Percentiles rank a stretch among this genome's conserved stretches.
Evolutionary conservation across 2,329 filamentous ascomycete species (phyloP).

Genomic region (Pestalotiopsis sp.): DNA sequence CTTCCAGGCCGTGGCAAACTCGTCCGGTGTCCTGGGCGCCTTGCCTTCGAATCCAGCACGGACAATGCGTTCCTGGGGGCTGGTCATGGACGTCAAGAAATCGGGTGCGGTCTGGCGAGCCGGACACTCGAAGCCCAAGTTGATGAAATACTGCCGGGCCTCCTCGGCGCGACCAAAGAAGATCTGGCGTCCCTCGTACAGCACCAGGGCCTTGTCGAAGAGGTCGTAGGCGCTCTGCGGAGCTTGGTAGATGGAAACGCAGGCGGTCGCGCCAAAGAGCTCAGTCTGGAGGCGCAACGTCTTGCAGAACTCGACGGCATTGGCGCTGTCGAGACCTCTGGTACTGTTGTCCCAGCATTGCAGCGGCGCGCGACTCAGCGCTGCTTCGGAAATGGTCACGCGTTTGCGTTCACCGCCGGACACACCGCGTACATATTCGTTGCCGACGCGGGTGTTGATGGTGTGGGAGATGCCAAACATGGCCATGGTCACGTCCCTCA

Average conservation of each 20-base stretch:
- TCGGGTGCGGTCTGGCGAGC: conserved; percentile 67
- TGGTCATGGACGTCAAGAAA: conserved; percentile 71
- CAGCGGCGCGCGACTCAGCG: conserved; percentile 54
- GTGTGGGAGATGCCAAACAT: conserved; percentile 74
- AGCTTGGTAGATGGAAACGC: conserved; percentile 70
- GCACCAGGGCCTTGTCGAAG: conserved; percentile 59
- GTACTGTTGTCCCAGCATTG: conserved; percentile 73
- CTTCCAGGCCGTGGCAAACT: conserved; percentile 61
- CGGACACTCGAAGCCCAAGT: conserved; percentile 67
- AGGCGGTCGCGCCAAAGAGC: conserved; percentile 33
- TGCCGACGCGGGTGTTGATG: conserved; percentile 71
- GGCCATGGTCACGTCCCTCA: conserved; percentile 72
- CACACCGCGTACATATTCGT: conserved; percentile 73
- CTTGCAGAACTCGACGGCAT: conserved; percentile 73
- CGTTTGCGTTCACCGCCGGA: conserved; percentile 72
- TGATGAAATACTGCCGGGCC: conserved; percentile 65
- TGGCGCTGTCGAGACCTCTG: conserved; percentile 71
- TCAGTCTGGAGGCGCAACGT: conserved; percentile 51
- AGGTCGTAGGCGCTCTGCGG: conserved; percentile 63
- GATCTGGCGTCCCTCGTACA: conserved; percentile 63
- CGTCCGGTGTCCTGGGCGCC: conserved; percentile 59
- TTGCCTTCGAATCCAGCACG: conserved; percentile 55
- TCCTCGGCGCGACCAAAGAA: conserved; percentile 61
- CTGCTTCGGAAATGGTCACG: conserved; percentile 62
- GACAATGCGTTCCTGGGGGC: conserved; percentile 54